These are phyloP conservation scores for Eucalyptus sideroxylon DNA, from an alignment of 345 rosid genomes.

Conservation along the genomic window DNA sequence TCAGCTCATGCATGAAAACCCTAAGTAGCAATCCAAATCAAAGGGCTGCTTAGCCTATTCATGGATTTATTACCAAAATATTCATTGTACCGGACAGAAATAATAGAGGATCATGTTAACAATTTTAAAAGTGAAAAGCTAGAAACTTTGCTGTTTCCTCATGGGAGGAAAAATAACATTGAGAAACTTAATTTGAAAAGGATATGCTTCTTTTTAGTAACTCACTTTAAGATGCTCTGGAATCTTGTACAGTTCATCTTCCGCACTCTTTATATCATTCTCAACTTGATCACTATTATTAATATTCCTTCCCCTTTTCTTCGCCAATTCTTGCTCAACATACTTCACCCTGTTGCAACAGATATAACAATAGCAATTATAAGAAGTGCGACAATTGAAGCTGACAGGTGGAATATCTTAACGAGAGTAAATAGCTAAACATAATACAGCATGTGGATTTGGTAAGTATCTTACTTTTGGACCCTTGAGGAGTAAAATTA, in stretches of 20 bases:
- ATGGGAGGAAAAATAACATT: neutral
- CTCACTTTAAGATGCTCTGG: conserved; percentile 96
- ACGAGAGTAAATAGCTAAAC: neutral
- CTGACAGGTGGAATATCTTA: neutral
- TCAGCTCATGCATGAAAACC: neutral
- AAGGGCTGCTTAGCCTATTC: neutral
- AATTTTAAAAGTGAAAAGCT: neutral
- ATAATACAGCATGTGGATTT: neutral
- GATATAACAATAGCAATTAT: neutral
- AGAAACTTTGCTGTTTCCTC: neutral
- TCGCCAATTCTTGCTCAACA: conserved; percentile 84
- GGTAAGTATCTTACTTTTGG: neutral
- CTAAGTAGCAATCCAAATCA: neutral
- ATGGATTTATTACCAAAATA: neutral
- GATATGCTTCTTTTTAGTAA: neutral
- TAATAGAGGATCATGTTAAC: neutral
- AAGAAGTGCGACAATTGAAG: neutral
- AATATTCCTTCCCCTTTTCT: conserved; percentile 67
- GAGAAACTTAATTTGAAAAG: neutral
- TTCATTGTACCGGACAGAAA: neutral
- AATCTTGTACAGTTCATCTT: conserved; percentile 81
- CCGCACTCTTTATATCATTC: conserved; percentile 64
- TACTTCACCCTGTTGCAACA: conserved; percentile 51
- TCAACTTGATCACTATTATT: conserved; percentile 37
- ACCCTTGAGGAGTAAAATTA: neutral